Evolutionary conservation across 2,329 filamentous ascomycete species (phyloP).

Genomic region (Amauroascus niger): DNA sequence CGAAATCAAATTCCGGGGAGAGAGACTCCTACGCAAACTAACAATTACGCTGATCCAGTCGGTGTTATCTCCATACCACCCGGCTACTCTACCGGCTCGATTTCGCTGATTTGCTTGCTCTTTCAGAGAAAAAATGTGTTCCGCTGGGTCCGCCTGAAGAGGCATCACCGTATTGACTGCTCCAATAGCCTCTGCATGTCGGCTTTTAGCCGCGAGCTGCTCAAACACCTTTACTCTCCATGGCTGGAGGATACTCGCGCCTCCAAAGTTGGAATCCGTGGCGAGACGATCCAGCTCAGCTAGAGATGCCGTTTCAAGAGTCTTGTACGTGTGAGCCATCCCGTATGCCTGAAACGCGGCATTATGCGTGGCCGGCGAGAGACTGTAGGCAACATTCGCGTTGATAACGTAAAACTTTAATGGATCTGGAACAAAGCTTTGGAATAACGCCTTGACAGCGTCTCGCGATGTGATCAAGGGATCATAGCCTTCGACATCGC

Average conservation of each 20-base stretch:
- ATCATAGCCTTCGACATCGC: conserved; percentile 26
- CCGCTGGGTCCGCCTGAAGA: conserved; percentile 39
- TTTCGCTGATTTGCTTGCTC: conserved; percentile 40
- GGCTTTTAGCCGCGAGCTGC: conserved; percentile 56
- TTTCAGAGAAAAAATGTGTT: conserved; percentile 2
- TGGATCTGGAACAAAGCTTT: conserved; percentile 56
- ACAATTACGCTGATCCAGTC: conserved; percentile 72
- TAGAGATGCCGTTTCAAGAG: conserved; percentile 53
- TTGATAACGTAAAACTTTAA: conserved; percentile 67
- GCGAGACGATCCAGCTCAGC: conserved; percentile 55
- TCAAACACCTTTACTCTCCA: conserved; percentile 64
- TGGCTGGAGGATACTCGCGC: conserved; percentile 60
- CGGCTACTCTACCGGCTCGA: conserved; percentile 55
- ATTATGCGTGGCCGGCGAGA: conserved; percentile 71
- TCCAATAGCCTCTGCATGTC: conserved; percentile 63
- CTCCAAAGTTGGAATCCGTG: conserved; percentile 58
- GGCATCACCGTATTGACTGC: conserved; percentile 69
- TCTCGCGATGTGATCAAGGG: conserved; percentile 52
- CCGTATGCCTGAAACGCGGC: conserved; percentile 57
- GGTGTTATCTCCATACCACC: conserved; percentile 68
- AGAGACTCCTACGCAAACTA: conserved; percentile 61
- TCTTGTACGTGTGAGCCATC: conserved; percentile 58
- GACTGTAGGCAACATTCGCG: conserved; percentile 59
- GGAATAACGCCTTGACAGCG: conserved; percentile 56
- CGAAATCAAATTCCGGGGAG: conserved; percentile 58